phyloP scores from a whole-genome alignment of 345 rosid species.

The Anastatica hierochuntica region DNA sequence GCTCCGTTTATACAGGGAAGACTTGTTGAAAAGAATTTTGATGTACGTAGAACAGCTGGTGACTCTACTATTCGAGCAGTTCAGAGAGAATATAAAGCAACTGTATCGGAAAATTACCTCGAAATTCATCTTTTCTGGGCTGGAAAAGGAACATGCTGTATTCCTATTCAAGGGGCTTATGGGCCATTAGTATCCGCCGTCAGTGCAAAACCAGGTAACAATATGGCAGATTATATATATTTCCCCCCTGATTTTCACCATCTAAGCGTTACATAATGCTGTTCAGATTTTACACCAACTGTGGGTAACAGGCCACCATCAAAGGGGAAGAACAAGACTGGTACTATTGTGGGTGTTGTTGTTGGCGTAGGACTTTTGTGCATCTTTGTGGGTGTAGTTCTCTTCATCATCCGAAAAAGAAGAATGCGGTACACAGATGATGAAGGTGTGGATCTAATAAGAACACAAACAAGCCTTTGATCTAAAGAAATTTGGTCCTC shows the following conservation, averaged over 20 bases:
- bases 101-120: constrained; percentile 24
- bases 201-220: constrained; percentile 52
- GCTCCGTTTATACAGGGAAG: constrained; percentile 26
- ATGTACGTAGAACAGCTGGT: constrained; percentile 32
- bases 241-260: neutral
- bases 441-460: constrained; percentile 41
- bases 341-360: constrained; percentile 26
- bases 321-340: constrained; percentile 8
- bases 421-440: constrained; percentile 31
- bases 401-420: constrained; percentile 29
- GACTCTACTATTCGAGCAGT: constrained; percentile 29
- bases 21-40: constrained; percentile 39
- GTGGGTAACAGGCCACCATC: constrained; percentile 40
- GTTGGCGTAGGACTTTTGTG: constrained; percentile 21
- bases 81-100: constrained; percentile 12
- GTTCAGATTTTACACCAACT: constrained; percentile 56
- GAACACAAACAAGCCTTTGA: neutral
- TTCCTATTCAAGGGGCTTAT: constrained; percentile 30
- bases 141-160: constrained; percentile 33
- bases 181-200: constrained; percentile 41
- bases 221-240: neutral
- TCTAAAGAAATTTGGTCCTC: neutral
- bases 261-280: neutral
- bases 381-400: constrained; percentile 25
- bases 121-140: constrained; percentile 33